Evolutionary conservation across 345 rosid genomes (phyloP), one percentile per base, ranked within the genome.

Genomic region (Carallia pectinifolia): DNA sequence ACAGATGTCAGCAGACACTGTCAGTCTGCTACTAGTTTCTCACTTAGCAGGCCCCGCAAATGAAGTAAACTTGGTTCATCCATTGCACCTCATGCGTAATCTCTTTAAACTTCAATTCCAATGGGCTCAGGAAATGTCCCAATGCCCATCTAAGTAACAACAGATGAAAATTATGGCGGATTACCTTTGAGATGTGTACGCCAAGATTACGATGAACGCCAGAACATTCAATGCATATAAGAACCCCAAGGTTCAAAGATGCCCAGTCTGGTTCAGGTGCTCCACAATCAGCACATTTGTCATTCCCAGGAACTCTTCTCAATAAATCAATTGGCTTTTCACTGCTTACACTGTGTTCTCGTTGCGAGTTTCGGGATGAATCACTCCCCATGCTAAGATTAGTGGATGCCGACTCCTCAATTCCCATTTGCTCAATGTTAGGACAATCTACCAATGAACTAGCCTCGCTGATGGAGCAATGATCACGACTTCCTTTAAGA

Each of bases 211-310:
- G 93, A 80, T 90, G 96, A 69, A 86, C 75, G 71, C 96, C 93
- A 53, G 96, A 90, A 74, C 96, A 88, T 61, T 88, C 87, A 30
- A 90, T 90, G 80, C 96, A 90, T 59, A 90, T 82, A 73, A 90
- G 91, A 58, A 88, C 71, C 72, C 93, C 93, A 2, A 90, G 88
- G 75, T 90, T 90, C 67, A 90, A 76, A 69, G 96, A 90, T 66
- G 96, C 96, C 93, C 93, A 90, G 64, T 90, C 96, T 47, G 96
- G 96, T 70, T 86, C 96, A 58, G 89, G 84, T 67, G 88, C 88
- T 65, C 90, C 83, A 72, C 96, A 90, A 67, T 90, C 96, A 60
- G 91, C 96, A 76, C 96, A 90, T 75, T 74, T 82, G 67, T 85
- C 88, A 73, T 88, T 90, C 53, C 96, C 96, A 16, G 80, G 68